These are phyloP conservation scores for Gentiana dahurica DNA, from an alignment of 257 asterid genomes.

Conservation along the genomic window DNA sequence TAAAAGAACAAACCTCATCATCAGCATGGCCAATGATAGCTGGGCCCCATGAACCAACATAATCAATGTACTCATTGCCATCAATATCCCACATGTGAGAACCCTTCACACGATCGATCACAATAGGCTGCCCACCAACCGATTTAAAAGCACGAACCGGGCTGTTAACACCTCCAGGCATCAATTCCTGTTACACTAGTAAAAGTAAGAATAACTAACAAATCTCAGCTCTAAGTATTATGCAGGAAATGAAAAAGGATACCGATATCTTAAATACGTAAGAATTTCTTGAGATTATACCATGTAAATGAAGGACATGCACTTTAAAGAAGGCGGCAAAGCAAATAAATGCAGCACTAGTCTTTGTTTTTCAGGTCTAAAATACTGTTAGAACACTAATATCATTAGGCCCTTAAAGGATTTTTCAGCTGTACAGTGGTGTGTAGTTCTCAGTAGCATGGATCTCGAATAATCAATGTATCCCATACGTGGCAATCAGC, in stretches of 20 bases:
- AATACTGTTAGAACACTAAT: too few relatives aligned
- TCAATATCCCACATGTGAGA: conserved; percentile 93
- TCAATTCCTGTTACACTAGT: conserved; percentile 55
- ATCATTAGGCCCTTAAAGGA: too few relatives aligned
- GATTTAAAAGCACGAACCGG: conserved; percentile 99
- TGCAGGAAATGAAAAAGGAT: neutral
- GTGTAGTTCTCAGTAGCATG: too few relatives aligned
- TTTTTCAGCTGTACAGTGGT: too few relatives aligned
- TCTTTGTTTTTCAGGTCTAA: too few relatives aligned
- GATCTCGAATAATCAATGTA: too few relatives aligned
- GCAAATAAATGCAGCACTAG: neutral
- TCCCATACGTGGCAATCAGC: too few relatives aligned
- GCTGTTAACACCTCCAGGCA: conserved; percentile 99
- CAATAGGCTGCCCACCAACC: conserved; percentile 94
- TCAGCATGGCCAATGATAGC: conserved; percentile 99
- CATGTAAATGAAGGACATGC: neutral
- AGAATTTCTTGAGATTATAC: neutral
- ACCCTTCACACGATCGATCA: conserved; percentile 89
- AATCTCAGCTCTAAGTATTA: neutral
- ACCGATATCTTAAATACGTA: neutral
- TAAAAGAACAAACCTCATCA: conserved; percentile 56
- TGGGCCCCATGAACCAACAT: conserved; percentile 99
- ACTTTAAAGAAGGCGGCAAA: neutral
- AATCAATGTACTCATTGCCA: conserved; percentile 97
- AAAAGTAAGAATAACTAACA: conserved; percentile 4